A percentile compares a stretch with the other conserved stretches of the same genome.
These are phyloP conservation scores for Calonectria crousiana DNA, from an alignment of 2,329 filamentous ascomycete genomes.

Conservation along the genomic window DNA sequence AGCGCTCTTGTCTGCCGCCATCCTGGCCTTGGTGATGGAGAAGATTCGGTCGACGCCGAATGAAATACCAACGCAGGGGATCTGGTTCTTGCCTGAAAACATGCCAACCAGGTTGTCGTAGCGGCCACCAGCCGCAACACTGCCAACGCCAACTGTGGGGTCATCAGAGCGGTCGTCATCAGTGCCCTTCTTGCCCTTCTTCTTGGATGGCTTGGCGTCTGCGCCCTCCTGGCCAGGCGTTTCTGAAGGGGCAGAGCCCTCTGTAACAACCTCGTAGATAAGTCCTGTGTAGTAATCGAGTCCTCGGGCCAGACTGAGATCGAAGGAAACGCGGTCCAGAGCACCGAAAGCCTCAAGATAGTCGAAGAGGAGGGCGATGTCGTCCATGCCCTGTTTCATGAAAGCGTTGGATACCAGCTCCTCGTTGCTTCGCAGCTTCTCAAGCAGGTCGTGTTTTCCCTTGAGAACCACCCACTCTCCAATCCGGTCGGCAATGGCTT, in stretches of 20 bases:
- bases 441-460: slow-evolving; percentile 80
- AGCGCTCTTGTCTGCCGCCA: slow-evolving; percentile 73
- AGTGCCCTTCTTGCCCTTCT: slow-evolving; percentile 64
- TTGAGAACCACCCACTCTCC: slow-evolving; percentile 85
- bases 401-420: slow-evolving; percentile 77
- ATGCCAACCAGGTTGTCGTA: slow-evolving; percentile 96
- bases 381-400: slow-evolving; percentile 83
- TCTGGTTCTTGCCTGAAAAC: slow-evolving; percentile 87
- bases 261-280: slow-evolving; percentile 90
- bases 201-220: slow-evolving; percentile 56
- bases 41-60: slow-evolving; percentile 98
- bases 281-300: slow-evolving; percentile 94
- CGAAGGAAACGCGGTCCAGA: slow-evolving; percentile 83
- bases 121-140: slow-evolving; percentile 88
- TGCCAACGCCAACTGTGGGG: slow-evolving; percentile 86
- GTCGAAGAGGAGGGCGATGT: slow-evolving; percentile 83
- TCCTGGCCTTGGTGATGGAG: slow-evolving; percentile 83
- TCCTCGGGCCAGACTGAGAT: slow-evolving; percentile 89
- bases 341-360: slow-evolving; percentile 85
- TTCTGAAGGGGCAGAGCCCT: slow-evolving; percentile 74
- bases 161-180: slow-evolving; percentile 80
- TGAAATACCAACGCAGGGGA: slow-evolving; percentile 76
- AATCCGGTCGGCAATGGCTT: slow-evolving; percentile 85
- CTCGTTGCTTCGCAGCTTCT: slow-evolving; percentile 75
- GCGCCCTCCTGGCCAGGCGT: slow-evolving; percentile 51